phyloP scores from a whole-genome alignment of 106 monocot genomes.

The Dioscorea zingiberensis region DNA sequence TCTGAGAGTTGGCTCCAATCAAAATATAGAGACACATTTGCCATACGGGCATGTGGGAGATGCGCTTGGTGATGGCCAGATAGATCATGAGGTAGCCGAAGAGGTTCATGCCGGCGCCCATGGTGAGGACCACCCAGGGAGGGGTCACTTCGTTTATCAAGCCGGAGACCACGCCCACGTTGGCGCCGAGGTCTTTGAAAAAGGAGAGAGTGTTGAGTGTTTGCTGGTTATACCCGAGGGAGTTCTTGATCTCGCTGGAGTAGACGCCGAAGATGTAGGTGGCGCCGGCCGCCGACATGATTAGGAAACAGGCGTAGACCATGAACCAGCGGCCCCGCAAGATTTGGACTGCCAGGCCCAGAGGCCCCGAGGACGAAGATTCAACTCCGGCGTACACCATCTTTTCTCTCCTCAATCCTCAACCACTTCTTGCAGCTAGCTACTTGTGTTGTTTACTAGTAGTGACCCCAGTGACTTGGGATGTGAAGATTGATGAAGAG shows the following conservation, averaged over 20 bases:
- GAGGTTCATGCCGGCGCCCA: conserved; percentile 43
- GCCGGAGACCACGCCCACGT: conserved; percentile 43
- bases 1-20: conserved; percentile 44
- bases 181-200: conserved; percentile 54
- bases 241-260: conserved; percentile 37
- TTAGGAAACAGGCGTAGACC: conserved; percentile 30
- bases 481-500: too few relatives aligned
- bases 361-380: neutral
- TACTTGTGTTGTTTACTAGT: too few relatives aligned
- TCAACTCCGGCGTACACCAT: too few relatives aligned
- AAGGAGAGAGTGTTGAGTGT: conserved; percentile 48
- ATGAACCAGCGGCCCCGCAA: conserved; percentile 37
- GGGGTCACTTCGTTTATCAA: conserved; percentile 46
- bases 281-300: conserved; percentile 44
- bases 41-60: conserved; percentile 13
- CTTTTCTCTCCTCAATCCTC: too few relatives aligned
- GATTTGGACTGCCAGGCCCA: conserved; percentile 1
- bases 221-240: conserved; percentile 41
- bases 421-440: too few relatives aligned
- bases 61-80: conserved; percentile 31
- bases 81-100: conserved; percentile 52
- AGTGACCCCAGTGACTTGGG: too few relatives aligned
- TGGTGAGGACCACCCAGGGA: conserved; percentile 37
- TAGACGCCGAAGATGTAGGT: conserved; percentile 42
- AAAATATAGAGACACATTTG: conserved; percentile 39